Evolutionary conservation across 495 filamentous ascomycete genomes (phyloP).

Genomic region (Penicillium tannophilum): DNA sequence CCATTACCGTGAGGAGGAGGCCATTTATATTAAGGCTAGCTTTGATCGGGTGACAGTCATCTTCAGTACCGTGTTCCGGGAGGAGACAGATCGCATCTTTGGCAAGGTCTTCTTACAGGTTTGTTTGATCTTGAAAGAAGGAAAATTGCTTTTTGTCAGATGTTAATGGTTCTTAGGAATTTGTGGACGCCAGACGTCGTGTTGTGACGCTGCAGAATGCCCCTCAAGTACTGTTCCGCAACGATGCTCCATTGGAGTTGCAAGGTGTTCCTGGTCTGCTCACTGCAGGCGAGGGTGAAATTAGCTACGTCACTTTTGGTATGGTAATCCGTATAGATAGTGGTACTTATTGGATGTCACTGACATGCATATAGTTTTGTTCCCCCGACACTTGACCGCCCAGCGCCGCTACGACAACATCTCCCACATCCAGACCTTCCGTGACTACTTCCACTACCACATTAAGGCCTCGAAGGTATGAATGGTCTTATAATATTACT

Average conservation of each 20-base stretch:
- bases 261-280: slow-evolving; percentile 81
- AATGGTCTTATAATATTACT: background rate
- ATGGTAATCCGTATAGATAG: slow-evolving; percentile 20
- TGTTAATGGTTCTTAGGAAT: slow-evolving; percentile 61
- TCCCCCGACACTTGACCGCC: slow-evolving; percentile 88
- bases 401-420: slow-evolving; percentile 93
- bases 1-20: slow-evolving; percentile 97
- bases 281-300: slow-evolving; percentile 69
- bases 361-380: slow-evolving; percentile 67
- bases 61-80: slow-evolving; percentile 96
- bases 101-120: slow-evolving; percentile 90
- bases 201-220: slow-evolving; percentile 87
- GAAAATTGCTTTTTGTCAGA: background rate
- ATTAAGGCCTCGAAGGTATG: slow-evolving; percentile 95
- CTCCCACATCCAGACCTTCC: slow-evolving; percentile 99
- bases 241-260: slow-evolving; percentile 90
- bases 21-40: slow-evolving; percentile 98
- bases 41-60: slow-evolving; percentile 97
- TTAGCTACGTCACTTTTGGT: slow-evolving; percentile 99
- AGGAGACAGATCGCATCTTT: slow-evolving; percentile 96
- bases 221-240: slow-evolving; percentile 95
- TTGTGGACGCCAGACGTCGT: slow-evolving; percentile 91
- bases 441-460: slow-evolving; percentile 99
- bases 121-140: background rate
- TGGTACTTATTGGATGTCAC: background rate